Percentiles rank a stretch among this genome's conserved stretches.
Conservation (phyloP, 768 basidiomycete species). For the Exidia glandulosa region DNA sequence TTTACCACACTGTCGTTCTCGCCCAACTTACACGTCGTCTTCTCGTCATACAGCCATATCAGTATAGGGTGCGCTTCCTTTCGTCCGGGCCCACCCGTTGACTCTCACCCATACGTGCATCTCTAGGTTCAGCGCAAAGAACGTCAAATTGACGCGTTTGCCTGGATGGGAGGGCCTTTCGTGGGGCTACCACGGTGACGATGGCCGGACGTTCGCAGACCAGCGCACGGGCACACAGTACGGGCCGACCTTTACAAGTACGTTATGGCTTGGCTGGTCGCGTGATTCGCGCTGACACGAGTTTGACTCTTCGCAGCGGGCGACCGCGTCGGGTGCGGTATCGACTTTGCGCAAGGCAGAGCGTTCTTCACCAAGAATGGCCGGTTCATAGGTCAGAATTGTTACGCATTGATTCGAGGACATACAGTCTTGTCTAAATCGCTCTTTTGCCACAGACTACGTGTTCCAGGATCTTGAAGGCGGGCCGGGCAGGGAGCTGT, state of each 20-base stretch:
- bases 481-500: slow-evolving; percentile 54
- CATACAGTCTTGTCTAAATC: slow-evolving; percentile 5
- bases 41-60: slow-evolving; percentile 43
- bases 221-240: slow-evolving; percentile 63
- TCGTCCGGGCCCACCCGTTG: neutral
- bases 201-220: slow-evolving; percentile 65
- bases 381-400: slow-evolving; percentile 43
- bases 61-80: slow-evolving; percentile 55
- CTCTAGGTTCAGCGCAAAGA: slow-evolving; percentile 30
- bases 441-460: slow-evolving; percentile 30
- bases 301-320: slow-evolving; percentile 40
- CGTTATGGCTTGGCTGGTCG: slow-evolving; percentile 16
- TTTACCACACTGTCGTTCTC: neutral
- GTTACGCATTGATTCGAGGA: neutral
- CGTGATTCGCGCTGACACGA: slow-evolving; percentile 4
- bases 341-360: slow-evolving; percentile 72
- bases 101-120: neutral
- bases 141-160: slow-evolving; percentile 58
- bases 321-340: slow-evolving; percentile 84
- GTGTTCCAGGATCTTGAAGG: slow-evolving; percentile 53
- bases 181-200: slow-evolving; percentile 92
- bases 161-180: slow-evolving; percentile 81
- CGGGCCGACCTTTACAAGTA: slow-evolving; percentile 74
- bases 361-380: slow-evolving; percentile 92
- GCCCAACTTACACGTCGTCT: slow-evolving; percentile 10